Evolutionary conservation across 2,329 filamentous ascomycete species (phyloP), one percentile per base, ranked within the genome.

Genomic region (Sclerotinia sclerotiorum): DNA sequence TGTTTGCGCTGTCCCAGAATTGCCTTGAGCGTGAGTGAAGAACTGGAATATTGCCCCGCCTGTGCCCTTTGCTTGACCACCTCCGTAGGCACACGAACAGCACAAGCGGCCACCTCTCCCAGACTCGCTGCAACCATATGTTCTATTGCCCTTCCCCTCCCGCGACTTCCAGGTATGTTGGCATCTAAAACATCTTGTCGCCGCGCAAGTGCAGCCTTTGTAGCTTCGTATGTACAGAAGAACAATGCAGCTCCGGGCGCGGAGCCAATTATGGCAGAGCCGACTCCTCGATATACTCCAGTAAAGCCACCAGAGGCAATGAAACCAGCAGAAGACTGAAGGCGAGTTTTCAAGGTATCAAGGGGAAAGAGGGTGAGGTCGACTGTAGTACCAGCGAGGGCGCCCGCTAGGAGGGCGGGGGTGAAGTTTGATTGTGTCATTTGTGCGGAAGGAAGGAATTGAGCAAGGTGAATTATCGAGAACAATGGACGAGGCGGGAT

Each of bases 61-160:
- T 99, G 95, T 24, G 95, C 94, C 69, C 96, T 86, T 84, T 98
- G 95, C 85, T 99, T 99, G 75, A 99, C 87, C 5, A 99, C 95
- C 79, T 99, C 95, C 0, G 94, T 98, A 11, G 95, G 95, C 27
- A 99, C 95, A 67, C 95, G 85, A 8, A 99, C 89, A 1, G 93
- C 88, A 79, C 95, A 99, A 0, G 95, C 96, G 3, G 94, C 93
- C 2, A 98, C 84, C 80, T 99, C 95, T 65, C 95, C 96, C 57
- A 94, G 77, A 56, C 88, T 91, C 1, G 94, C 95, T 1, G 95
- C 94, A 1, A 90, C 77, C 88, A 97, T 97, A 80, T 97, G 94
- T 49, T 85, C 82, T 49, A 85, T 70, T 69, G 57, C 79, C 72
- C 52, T 76, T 69, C 77, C 74, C 71, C 69, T 63, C 72, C 72